phyloP scores from a whole-genome alignment of 805 yeast genomes.

The Saturnispora saitoi region DNA sequence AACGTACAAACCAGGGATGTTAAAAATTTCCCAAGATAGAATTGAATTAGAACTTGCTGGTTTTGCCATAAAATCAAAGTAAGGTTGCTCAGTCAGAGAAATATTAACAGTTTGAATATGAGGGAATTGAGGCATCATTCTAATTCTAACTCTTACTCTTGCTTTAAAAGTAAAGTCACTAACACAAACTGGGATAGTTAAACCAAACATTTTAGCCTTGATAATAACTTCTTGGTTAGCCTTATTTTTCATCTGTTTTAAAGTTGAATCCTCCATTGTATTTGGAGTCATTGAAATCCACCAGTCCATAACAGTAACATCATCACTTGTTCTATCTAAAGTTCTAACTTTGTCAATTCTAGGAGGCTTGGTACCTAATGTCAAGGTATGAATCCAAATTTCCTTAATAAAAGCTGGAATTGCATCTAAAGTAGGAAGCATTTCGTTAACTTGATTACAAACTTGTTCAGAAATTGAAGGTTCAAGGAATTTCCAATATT shows the following conservation, averaged over 20 bases:
- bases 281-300: slow-evolving; percentile 88
- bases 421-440: slow-evolving; percentile 60
- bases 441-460: slow-evolving; percentile 76
- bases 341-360: slow-evolving; percentile 87
- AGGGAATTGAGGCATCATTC: slow-evolving; percentile 87
- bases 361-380: slow-evolving; percentile 93
- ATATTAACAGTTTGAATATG: slow-evolving; percentile 88
- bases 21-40: slow-evolving; percentile 80
- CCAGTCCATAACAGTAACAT: slow-evolving; percentile 98
- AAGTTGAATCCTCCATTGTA: slow-evolving; percentile 72
- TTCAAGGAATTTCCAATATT: slow-evolving; percentile 87
- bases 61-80: slow-evolving; percentile 74
- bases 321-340: slow-evolving; percentile 80
- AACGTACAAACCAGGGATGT: slow-evolving; percentile 79
- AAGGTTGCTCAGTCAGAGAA: slow-evolving; percentile 78
- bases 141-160: slow-evolving; percentile 68
- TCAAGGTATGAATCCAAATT: slow-evolving; percentile 79
- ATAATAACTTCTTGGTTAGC: slow-evolving; percentile 77
- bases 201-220: slow-evolving; percentile 74
- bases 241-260: slow-evolving; percentile 74
- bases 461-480: slow-evolving; percentile 84
- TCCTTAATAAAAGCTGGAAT: slow-evolving; percentile 77
- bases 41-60: slow-evolving; percentile 70
- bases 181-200: slow-evolving; percentile 70
- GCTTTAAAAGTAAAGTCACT: slow-evolving; percentile 74